A percentile compares a stretch with the other conserved stretches of the same genome.
Conservation (phyloP, 805 yeast genomes). For the Wickerhamiella brachini region DNA sequence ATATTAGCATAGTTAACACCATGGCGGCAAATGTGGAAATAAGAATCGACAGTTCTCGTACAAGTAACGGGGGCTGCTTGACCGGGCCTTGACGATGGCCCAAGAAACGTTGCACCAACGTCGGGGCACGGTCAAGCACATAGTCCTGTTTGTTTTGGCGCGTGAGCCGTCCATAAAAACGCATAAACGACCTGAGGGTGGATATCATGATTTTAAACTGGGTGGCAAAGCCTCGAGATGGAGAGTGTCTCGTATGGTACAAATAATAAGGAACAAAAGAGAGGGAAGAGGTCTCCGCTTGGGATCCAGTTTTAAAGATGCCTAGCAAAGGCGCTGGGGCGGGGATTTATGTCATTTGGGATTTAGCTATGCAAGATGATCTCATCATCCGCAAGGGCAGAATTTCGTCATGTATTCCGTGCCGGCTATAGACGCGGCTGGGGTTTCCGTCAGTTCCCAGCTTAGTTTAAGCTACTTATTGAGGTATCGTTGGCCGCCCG, state of each 20-base stretch:
- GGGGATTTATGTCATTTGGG: not conserved
- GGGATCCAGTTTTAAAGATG: not conserved
- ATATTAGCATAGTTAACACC: conserved; percentile 15
- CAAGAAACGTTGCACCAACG: conserved; percentile 11
- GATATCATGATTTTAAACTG: not conserved
- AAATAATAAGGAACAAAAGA: not conserved
- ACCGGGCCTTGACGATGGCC: conserved; percentile 14
- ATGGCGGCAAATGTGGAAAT: conserved; percentile 21
- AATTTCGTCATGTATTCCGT: not conserved
- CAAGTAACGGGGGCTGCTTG: conserved; percentile 5
- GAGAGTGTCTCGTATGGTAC: not conserved
- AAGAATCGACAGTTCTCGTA: conserved; percentile 10
- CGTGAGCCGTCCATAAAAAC: not conserved
- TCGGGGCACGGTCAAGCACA: conserved; percentile 7
- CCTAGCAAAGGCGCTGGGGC: not conserved
- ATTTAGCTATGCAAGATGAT: not conserved
- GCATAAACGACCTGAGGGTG: not conserved
- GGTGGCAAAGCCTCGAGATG: not conserved
- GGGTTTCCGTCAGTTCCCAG: not conserved
- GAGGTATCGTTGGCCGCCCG: not conserved
- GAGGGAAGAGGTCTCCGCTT: not conserved
- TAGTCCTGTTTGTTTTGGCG: not conserved
- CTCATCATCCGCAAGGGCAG: not conserved
- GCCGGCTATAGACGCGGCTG: not conserved
- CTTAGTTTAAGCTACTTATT: not conserved